Percentiles rank a stretch among this genome's conserved stretches.
phyloP scores from a whole-genome alignment of 2,329 filamentous ascomycete genomes.

The Atkinsonella texensis region DNA sequence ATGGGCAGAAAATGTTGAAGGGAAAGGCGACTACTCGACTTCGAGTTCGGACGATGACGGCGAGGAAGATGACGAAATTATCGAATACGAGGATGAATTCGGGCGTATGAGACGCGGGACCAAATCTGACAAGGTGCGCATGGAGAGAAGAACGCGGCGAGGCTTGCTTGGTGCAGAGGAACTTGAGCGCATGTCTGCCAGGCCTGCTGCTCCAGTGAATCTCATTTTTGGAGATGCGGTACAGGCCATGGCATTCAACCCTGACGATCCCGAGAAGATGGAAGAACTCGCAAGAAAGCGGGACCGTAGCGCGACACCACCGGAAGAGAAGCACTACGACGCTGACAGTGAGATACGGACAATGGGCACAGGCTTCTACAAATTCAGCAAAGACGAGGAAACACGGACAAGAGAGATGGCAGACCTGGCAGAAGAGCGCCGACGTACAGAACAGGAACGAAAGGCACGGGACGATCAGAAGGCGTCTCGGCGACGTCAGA shows the following conservation, averaged over 20 bases:
- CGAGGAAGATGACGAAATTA: slow-evolving; percentile 44
- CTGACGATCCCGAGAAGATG: slow-evolving; percentile 63
- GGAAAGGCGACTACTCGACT: slow-evolving; percentile 46
- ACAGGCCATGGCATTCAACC: slow-evolving; percentile 72
- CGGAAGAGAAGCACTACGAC: slow-evolving; percentile 74
- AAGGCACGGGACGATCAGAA: slow-evolving; percentile 42
- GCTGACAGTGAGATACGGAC: slow-evolving; percentile 70
- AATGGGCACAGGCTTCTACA: slow-evolving; percentile 85
- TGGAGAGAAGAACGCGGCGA: slow-evolving; percentile 42
- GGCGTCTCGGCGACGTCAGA: slow-evolving; percentile 45
- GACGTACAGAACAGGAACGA: slow-evolving; percentile 54
- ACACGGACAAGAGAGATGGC: slow-evolving; percentile 61
- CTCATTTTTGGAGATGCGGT: slow-evolving; percentile 80
- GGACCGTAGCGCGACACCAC: slow-evolving; percentile 70
- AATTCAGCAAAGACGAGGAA: slow-evolving; percentile 68
- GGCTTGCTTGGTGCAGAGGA: slow-evolving; percentile 45
- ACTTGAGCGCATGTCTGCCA: slow-evolving; percentile 56
- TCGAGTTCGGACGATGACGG: slow-evolving; percentile 26
- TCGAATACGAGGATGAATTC: slow-evolving; percentile 88
- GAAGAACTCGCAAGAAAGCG: slow-evolving; percentile 63
- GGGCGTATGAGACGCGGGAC: slow-evolving; percentile 70
- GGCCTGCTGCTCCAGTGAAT: slow-evolving; percentile 51
- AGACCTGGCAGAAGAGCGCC: slow-evolving; percentile 52
- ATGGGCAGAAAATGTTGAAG: slow-evolving; percentile 64
- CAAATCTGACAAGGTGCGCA: slow-evolving; percentile 50